A percentile compares a stretch with the other conserved stretches of the same genome.
Evolutionary conservation across 257 asterid species (phyloP).

Genomic region (Solanum pimpinellifolium): DNA sequence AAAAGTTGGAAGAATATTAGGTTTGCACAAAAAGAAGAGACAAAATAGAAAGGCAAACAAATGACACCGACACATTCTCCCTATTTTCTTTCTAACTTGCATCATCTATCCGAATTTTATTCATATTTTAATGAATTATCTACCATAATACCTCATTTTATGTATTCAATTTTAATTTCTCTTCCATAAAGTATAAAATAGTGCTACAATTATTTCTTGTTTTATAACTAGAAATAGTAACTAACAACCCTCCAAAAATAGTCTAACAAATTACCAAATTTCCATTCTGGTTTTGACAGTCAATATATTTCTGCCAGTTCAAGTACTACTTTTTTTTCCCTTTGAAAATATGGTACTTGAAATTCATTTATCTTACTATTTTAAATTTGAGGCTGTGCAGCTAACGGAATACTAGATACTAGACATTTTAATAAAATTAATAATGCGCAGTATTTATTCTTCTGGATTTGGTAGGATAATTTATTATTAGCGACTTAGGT

Average conservation of each 20-base stretch:
- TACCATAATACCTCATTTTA: neutral
- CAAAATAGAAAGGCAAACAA: constrained; percentile 12
- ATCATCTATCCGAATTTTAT: neutral
- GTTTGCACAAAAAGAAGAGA: constrained; percentile 14
- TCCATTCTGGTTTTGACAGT: neutral
- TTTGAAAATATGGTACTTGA: neutral
- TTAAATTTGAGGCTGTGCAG: neutral
- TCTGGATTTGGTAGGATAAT: neutral
- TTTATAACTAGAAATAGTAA: neutral
- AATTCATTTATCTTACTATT: neutral
- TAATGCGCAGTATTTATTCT: neutral
- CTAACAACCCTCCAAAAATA: neutral
- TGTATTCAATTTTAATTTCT: neutral
- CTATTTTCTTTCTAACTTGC: neutral
- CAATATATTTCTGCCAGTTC: neutral
- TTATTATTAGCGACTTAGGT: neutral
- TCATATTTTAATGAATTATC: neutral
- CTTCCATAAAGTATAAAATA: neutral
- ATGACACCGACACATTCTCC: constrained; percentile 12
- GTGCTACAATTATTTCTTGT: neutral
- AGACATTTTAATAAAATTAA: neutral
- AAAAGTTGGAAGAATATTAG: constrained; percentile 7
- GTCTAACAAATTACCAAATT: neutral
- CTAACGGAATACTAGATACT: neutral
- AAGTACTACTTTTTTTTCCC: neutral